Evolutionary conservation across 2,329 filamentous ascomycete genomes (phyloP), one percentile per base, ranked within the genome.

Genomic region (Clonostachys chloroleuca): DNA sequence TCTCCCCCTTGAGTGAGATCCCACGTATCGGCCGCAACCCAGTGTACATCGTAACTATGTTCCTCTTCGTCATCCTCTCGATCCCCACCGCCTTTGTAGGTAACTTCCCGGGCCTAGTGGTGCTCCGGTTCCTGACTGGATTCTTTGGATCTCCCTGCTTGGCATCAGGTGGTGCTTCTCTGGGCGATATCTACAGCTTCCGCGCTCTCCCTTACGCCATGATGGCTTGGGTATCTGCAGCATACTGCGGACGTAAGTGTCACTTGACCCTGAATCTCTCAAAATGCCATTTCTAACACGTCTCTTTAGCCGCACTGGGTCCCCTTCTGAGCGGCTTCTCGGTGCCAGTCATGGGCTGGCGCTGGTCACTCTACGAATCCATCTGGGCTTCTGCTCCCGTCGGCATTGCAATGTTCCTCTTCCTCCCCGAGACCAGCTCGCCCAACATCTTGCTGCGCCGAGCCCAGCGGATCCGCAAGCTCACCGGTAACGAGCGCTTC

Each of bases 111-210:
- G 82, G 82, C 0, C 69, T 89, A 10, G 73, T 87, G 55, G 79
- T 85, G 3, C 68, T 84, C 4, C 75, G 83, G 2, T 86, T 86
- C 63, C 62, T 86, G 5, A 79, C 81, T 49, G 83, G 82, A 2
- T 83, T 86, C 70, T 83, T 86, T 53, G 83, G 83, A 9, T 80
- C 74, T 8, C 84, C 84, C 0, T 83, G 79, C 59, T 65, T 89
- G 8, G 83, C 84, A 0, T 85, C 76, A 1, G 76, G 75, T 6
- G 75, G 69, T 24, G 77, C 76, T 4, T 73, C 75, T 0, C 64
- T 78, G 0, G 68, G 69, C 43, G 77, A 80, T 52, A 74, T 80
- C 58, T 82, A 78, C 56, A 75, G 70, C 40, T 59, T 81, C 16
- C 67, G 78, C 53, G 69, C 75, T 16, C 61, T 84, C 0, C 80